These are phyloP conservation scores for Opeltia flavorubescens DNA, from an alignment of 495 filamentous ascomycete species.

Conservation along the genomic window DNA sequence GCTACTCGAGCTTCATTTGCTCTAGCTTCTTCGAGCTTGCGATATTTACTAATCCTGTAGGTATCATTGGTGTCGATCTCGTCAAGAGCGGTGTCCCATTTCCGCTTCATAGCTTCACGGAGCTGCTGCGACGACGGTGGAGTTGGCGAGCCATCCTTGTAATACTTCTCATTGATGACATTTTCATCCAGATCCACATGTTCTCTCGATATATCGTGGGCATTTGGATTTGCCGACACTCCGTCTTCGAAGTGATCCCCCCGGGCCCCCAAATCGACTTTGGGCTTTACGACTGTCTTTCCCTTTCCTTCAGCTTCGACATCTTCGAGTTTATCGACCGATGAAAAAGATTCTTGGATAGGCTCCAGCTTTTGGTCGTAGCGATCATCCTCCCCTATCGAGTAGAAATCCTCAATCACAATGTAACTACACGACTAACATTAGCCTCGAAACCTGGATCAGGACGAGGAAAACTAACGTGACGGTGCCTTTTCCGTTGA, in stretches of 20 bases:
- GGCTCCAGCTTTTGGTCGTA: neutral
- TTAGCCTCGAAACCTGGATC: neutral
- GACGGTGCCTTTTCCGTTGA: slow-evolving; percentile 11
- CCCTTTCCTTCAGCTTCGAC: no score
- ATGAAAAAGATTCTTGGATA: no score
- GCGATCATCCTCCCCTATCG: slow-evolving; percentile 10
- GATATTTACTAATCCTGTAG: neutral
- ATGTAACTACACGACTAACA: slow-evolving; percentile 8
- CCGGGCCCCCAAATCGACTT: no score
- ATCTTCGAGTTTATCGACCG: no score
- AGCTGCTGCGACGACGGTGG: neutral
- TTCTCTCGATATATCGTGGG: no score
- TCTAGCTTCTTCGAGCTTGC: neutral
- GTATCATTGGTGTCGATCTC: slow-evolving; percentile 1
- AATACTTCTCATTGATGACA: neutral
- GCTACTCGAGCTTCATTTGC: neutral
- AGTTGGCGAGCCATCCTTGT: neutral
- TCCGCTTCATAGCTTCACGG: slow-evolving; percentile 1
- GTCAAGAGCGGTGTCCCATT: neutral
- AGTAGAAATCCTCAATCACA: slow-evolving; percentile 13
- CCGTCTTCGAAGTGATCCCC: no score
- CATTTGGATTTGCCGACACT: no score
- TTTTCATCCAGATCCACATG: neutral
- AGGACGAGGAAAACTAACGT: neutral
- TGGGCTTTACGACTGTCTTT: no score